phyloP scores from a whole-genome alignment of 2,329 filamentous ascomycete genomes.

The Didymella glomerata region DNA sequence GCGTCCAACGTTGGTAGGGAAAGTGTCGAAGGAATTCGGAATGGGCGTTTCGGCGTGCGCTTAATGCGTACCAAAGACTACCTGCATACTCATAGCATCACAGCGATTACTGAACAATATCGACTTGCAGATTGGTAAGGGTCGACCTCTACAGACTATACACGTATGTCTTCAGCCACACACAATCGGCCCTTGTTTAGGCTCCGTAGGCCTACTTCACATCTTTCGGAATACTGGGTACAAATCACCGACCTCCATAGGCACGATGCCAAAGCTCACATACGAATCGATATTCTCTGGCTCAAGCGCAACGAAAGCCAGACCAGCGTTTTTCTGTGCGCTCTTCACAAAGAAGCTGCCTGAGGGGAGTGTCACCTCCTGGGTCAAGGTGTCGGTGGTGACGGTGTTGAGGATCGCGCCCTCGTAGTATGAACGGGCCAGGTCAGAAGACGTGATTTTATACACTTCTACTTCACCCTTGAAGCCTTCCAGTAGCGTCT shows the following conservation, averaged over 20 bases:
- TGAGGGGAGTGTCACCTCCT: constrained; percentile 39
- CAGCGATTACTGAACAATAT: constrained; percentile 8
- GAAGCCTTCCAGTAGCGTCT: constrained; percentile 40
- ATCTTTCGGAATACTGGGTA: constrained; percentile 46
- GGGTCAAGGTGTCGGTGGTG: constrained; percentile 36
- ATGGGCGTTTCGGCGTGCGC: not conserved
- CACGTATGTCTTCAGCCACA: not conserved
- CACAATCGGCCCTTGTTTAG: not conserved
- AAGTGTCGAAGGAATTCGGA: not conserved
- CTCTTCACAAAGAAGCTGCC: constrained; percentile 48
- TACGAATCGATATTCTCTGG: constrained; percentile 51
- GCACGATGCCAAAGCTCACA: constrained; percentile 50
- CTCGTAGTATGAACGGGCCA: constrained; percentile 46
- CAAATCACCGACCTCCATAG: constrained; percentile 47
- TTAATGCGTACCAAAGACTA: constrained; percentile 2
- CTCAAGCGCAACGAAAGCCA: constrained; percentile 51
- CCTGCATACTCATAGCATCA: constrained; percentile 4
- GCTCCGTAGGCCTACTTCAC: constrained; percentile 10
- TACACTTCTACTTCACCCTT: constrained; percentile 45
- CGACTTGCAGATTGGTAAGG: not conserved
- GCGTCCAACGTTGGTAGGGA: not conserved
- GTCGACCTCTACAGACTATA: not conserved
- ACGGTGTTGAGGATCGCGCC: constrained; percentile 46
- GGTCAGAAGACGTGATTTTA: constrained; percentile 43
- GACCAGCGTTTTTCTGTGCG: constrained; percentile 49